Base-by-base conservation (phyloP, 768 basidiomycete genomes). In the Strobilomyces confusus region DNA sequence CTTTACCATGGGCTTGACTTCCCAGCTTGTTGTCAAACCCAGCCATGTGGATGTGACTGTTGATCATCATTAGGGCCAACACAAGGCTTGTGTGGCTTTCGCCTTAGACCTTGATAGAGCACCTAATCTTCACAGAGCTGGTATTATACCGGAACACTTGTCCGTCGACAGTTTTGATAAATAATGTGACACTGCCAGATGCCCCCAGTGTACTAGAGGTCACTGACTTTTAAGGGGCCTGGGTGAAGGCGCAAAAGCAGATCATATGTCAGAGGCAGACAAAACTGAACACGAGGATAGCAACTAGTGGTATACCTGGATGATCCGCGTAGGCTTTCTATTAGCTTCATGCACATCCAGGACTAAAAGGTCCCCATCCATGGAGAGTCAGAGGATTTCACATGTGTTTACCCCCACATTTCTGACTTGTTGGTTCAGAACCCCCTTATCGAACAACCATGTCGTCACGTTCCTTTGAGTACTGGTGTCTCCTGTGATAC, bases 201-300 rank as follows among this genome's bases (percentile, higher is more conserved):
- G 67, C 64, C 1, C 67, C 61, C 0, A 78, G 66, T 1, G 80
- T 67, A 17, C 81, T 76, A 0, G 88, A 77, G 0, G 87, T 95
- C 58, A 98, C 79, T 2, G 88, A 72, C 65, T 84, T 92, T 67
- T 92, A 88, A 15, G 92, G 84, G 6, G 85, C 92, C 85, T 94
- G 60, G 25, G n/a, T 23, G 14, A 34, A 29, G 5, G 19, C n/a
- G 30, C 17, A 13, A 17, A n/a, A 25, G 48, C 6, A 20, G n/a
- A 8, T 19, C 14, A 6, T 32, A 42, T 32, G 11, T 61, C 23
- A 48, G 36, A 36, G 23, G 36, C 12, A 9, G n/a, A 15, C 30
- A 19, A 6, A 9, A n/a, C 14, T 40, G 20, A 17, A 33, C 6
- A 19, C 23, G 40, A 23, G 9, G 13, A 25, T n/a, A 32, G 14